Base-by-base conservation (phyloP, 306 rosid genomes). In the Arachis stenosperma region DNA sequence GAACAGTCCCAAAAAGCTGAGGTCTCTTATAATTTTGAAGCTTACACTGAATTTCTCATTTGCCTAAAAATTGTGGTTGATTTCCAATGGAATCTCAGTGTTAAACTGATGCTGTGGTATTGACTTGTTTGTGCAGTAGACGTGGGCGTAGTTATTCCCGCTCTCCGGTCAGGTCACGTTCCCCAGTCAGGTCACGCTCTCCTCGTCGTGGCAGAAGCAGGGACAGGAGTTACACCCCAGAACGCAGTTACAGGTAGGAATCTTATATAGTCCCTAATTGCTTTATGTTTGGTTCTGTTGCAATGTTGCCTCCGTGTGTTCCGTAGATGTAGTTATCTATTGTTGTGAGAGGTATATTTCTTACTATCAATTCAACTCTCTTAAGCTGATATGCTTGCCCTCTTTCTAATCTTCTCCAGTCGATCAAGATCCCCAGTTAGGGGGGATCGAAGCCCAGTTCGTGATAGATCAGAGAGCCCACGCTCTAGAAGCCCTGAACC, bases 201-300 rank as follows among this genome's bases (percentile, higher is more conserved):
- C 94, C 97, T 42, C 87, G 83, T 50, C 92, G 79, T 50, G 92
- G 84, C 10, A 84, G 94, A 75, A 87, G 92, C 85, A 83, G 86
- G 0, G 88, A 89, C 57, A 78, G 85, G 39, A 90, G 97, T 78
- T 89, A 85, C 81, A 90, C 89, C 72, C 81, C 85, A 61, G 91
- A 81, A n/a, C 88, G 88, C 50, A 91, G 95, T 83, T 88, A 84
- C 66, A 90, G 93, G 97, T 87, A 37, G 39, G 71, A 41, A 46
- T 12, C 69, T 14, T 42, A 27, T 42, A 27, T 36, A 0, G 8
- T 70, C 15, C 43, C 36, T 7, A 3, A 33, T 22, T 29, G 7
- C 47, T 37, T 6, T 22, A 53, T 17, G 66, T 48, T 36, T 51
- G 11, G 63, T 80, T 54, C 48, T 67, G 51, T 12, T 36, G 30